Conservation (phyloP, 2,329 filamentous ascomycete species). For the Neopestalotiopsis sp. region DNA sequence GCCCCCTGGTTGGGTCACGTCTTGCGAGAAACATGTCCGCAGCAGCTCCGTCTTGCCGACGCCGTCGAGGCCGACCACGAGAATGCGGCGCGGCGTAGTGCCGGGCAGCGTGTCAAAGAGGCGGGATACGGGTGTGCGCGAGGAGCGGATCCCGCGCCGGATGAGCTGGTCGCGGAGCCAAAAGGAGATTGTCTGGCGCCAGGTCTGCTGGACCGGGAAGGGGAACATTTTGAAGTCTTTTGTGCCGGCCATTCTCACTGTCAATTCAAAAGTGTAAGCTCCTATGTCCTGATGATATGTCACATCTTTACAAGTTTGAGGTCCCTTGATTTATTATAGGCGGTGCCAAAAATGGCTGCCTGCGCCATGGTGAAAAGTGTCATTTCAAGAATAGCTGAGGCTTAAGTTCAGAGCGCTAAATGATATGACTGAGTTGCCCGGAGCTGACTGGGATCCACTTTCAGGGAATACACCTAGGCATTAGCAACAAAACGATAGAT, state of each 20-base stretch:
- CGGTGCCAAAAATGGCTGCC: background rate
- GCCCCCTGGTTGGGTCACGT: background rate
- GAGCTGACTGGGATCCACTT: background rate
- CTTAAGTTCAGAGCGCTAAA: constrained; percentile 17
- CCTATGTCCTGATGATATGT: background rate
- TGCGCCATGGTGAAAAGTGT: background rate
- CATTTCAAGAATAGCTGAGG: background rate
- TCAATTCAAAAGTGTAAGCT: background rate
- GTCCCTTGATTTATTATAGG: background rate
- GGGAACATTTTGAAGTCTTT: background rate
- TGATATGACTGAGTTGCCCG: background rate
- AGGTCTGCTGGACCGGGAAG: background rate
- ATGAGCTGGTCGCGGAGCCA: constrained; percentile 8
- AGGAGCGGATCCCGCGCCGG: background rate
- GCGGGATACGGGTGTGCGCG: background rate
- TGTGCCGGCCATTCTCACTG: background rate
- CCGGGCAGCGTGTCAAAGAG: background rate
- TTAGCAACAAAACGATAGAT: background rate
- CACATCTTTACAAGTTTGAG: background rate
- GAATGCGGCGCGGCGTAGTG: background rate
- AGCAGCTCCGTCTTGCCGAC: constrained; percentile 10
- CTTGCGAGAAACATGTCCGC: background rate
- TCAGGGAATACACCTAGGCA: background rate
- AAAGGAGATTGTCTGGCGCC: background rate
- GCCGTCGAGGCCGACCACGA: background rate